These are phyloP conservation scores for Leptographium galeiforme DNA, from an alignment of 2,329 filamentous ascomycete genomes.

Conservation along the genomic window DNA sequence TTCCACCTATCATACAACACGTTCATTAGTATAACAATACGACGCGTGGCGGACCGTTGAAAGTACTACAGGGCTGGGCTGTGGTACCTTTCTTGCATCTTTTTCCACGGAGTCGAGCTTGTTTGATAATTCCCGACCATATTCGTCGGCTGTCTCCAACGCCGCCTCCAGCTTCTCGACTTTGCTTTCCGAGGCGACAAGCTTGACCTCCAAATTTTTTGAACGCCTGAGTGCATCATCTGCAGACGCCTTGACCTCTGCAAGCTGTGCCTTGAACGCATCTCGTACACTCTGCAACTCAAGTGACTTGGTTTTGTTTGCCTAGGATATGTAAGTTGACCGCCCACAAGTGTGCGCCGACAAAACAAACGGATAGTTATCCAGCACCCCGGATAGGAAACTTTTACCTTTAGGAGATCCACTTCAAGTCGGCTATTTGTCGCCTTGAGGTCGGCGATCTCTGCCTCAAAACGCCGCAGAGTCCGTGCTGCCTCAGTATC, in stretches of 20 bases:
- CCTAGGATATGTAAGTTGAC: conserved; percentile 20
- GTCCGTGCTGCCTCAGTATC: conserved; percentile 36
- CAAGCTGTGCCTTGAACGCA: conserved; percentile 29
- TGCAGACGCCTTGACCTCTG: conserved; percentile 12
- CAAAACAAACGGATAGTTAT: not conserved
- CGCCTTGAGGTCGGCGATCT: conserved; percentile 48
- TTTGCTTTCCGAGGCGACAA: conserved; percentile 13
- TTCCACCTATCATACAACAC: conserved; percentile 16
- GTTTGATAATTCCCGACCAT: conserved; percentile 17
- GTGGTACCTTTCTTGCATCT: conserved; percentile 15
- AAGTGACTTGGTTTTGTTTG: conserved; percentile 44
- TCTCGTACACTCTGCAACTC: conserved; percentile 45
- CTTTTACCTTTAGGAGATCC: conserved; percentile 42
- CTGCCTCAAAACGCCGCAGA: conserved; percentile 39
- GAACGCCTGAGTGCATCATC: conserved; percentile 11
- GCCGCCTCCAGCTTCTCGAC: conserved; percentile 12
- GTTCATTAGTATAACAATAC: not conserved
- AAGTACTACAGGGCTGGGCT: not conserved
- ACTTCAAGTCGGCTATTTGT: conserved; percentile 49
- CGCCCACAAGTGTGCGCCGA: not conserved
- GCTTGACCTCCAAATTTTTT: conserved; percentile 17
- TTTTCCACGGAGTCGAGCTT: conserved; percentile 17
- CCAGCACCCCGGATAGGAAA: not conserved
- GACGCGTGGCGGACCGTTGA: too few relatives aligned
- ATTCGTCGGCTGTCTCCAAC: conserved; percentile 15